Percentiles rank a stretch among this genome's conserved stretches.
phyloP scores from a whole-genome alignment of 768 basidiomycete genomes.

The Pilatotrama ljubarskyi region DNA sequence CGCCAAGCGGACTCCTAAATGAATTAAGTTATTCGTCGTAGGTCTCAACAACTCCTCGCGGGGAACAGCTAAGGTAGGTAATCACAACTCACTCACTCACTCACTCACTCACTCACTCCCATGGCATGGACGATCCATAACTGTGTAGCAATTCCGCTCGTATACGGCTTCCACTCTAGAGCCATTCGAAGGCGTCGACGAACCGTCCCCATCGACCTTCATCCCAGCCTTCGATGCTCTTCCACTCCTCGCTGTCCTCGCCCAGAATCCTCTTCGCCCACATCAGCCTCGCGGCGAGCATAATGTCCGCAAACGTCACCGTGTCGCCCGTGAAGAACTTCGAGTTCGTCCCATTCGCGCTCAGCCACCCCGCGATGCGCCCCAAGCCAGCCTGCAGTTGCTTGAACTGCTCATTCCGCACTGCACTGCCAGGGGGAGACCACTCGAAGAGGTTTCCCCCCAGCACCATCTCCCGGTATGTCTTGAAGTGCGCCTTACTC shows the following conservation, averaged over 20 bases:
- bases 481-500: conserved; percentile 40
- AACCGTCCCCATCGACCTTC: conserved; percentile 17
- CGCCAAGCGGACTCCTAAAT: no score
- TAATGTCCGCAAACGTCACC: conserved; percentile 6
- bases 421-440: conserved; percentile 30
- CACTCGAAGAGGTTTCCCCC: conserved; percentile 38
- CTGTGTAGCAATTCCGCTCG: no score
- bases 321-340: conserved; percentile 10
- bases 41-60: no score
- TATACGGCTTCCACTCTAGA: no score
- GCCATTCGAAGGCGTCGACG: conserved; percentile 7
- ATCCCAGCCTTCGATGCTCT: conserved; percentile 4
- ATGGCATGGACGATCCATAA: no score
- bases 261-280: conserved; percentile 7
- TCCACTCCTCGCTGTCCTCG: conserved; percentile 13
- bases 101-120: no score
- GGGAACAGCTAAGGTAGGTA: no score
- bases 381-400: conserved; percentile 36
- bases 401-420: conserved; percentile 38
- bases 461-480: conserved; percentile 33
- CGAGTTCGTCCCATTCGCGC: conserved; percentile 4
- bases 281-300: conserved; percentile 2
- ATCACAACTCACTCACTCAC: no score
- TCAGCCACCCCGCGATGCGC: conserved; percentile 16
- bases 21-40: no score